These are phyloP conservation scores for Diplodia seriata DNA, from an alignment of 2,329 filamentous ascomycete genomes.

Conservation along the genomic window DNA sequence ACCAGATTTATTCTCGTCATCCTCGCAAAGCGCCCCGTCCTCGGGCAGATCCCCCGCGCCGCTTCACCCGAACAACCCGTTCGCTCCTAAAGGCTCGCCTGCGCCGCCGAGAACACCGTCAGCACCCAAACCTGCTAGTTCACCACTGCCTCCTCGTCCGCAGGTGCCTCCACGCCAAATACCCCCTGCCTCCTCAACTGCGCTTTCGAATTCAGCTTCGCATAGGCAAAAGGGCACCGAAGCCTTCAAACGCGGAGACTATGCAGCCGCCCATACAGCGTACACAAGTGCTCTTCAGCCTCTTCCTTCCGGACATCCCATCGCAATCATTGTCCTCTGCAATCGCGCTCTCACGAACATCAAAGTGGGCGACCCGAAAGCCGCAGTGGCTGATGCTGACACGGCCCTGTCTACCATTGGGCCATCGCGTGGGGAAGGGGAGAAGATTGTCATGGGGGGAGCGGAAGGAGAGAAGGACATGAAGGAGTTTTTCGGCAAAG, in stretches of 20 bases:
- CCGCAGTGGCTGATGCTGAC: constrained; percentile 84
- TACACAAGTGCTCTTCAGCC: constrained; percentile 79
- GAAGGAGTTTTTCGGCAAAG: constrained; percentile 92
- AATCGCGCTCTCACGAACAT: constrained; percentile 90
- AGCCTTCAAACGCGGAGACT: constrained; percentile 94
- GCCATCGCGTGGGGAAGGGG: constrained; percentile 75
- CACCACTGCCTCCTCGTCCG: constrained; percentile 52
- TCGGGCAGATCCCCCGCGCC: constrained; percentile 57
- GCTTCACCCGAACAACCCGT: constrained; percentile 45
- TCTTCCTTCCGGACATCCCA: constrained; percentile 79
- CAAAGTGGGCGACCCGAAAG: constrained; percentile 90
- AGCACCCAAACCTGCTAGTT: constrained; percentile 49
- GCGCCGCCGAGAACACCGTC: constrained; percentile 35
- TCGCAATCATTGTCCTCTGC: constrained; percentile 86
- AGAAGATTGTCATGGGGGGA: constrained; percentile 73
- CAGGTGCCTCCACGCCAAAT: constrained; percentile 64
- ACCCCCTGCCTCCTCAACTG: constrained; percentile 71
- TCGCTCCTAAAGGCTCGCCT: constrained; percentile 43
- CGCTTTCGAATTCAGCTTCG: constrained; percentile 76
- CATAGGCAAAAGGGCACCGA: constrained; percentile 82
- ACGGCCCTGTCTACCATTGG: constrained; percentile 82
- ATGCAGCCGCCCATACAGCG: constrained; percentile 79
- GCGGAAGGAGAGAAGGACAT: constrained; percentile 75
- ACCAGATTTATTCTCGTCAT: constrained; percentile 52
- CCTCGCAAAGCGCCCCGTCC: constrained; percentile 52